Evolutionary conservation across 176 grass and related monocot species (phyloP).

Genomic region (Ensete ventricosum): DNA sequence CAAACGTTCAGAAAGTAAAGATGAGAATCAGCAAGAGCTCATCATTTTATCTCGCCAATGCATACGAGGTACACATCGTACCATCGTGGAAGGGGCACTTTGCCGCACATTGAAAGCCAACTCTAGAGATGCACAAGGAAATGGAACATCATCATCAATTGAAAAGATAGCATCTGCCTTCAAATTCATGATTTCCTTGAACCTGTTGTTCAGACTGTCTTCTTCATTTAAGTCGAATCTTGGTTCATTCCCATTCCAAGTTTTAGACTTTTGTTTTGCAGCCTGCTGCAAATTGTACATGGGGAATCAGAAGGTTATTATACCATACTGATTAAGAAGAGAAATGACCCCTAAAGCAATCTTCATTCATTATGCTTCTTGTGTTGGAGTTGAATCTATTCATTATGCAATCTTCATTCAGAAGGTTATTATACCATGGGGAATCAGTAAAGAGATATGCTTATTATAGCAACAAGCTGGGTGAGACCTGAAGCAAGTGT

Average conservation of each 20-base stretch:
- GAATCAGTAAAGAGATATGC: neutral
- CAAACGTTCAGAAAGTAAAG: no score
- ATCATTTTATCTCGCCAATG: constrained; percentile 52
- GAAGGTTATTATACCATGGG: no score
- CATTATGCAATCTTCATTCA: no score
- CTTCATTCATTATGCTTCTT: no score
- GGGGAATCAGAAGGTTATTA: constrained; percentile 45
- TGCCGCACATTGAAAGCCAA: constrained; percentile 15
- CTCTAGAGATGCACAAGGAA: constrained; percentile 18
- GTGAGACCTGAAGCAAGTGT: no score
- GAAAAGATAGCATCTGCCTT: constrained; percentile 19
- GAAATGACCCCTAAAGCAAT: no score
- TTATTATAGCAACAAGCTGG: no score
- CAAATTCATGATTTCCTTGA: constrained; percentile 14
- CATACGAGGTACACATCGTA: constrained; percentile 36
- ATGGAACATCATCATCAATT: constrained; percentile 19
- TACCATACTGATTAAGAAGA: constrained; percentile 24
- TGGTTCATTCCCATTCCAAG: constrained; percentile 19
- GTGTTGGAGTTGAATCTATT: constrained; percentile 28
- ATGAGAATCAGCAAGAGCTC: neutral
- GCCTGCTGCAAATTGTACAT: constrained; percentile 16
- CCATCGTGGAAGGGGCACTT: constrained; percentile 20
- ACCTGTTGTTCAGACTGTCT: constrained; percentile 31
- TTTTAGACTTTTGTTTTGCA: constrained; percentile 15
- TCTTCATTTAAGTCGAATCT: constrained; percentile 45